Evolutionary conservation across 2,329 filamentous ascomycete genomes (phyloP).

Genomic region (Arthrobotrys entomopaga): DNA sequence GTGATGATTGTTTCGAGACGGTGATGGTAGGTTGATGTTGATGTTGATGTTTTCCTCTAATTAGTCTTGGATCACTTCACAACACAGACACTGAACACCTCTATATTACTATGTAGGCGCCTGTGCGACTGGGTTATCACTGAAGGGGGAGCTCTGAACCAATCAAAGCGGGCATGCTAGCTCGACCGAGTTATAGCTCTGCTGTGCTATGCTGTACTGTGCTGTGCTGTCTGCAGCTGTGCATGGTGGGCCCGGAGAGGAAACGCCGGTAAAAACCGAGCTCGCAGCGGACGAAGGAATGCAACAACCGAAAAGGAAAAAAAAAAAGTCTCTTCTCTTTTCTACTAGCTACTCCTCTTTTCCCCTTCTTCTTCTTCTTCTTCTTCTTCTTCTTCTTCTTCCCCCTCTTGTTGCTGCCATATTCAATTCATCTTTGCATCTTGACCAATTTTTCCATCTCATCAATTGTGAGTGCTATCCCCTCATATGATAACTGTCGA

Average conservation of each 20-base stretch:
- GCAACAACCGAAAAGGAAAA: slow-evolving; percentile 6
- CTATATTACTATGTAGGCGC: too few species aligned
- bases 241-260: slow-evolving; percentile 18
- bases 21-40: slow-evolving; percentile 7
- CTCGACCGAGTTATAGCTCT: neutral
- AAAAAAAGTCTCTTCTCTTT: slow-evolving; percentile 15
- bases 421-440: slow-evolving; percentile 40
- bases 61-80: too few species aligned
- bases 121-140: too few species aligned
- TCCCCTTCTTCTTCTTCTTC: slow-evolving; percentile 39
- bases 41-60: too few species aligned
- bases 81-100: too few species aligned
- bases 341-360: slow-evolving; percentile 10
- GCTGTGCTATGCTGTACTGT: neutral
- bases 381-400: slow-evolving; percentile 42
- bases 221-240: too few species aligned
- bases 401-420: slow-evolving; percentile 48
- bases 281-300: slow-evolving; percentile 23
- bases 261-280: slow-evolving; percentile 54
- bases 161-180: slow-evolving; percentile 32
- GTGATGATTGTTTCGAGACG: slow-evolving; percentile 2
- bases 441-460: slow-evolving; percentile 48
- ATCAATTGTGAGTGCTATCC: slow-evolving; percentile 46
- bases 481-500: neutral
- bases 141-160: slow-evolving; percentile 27